Percentiles rank a stretch among this genome's conserved stretches.
Conservation (phyloP, 2,329 filamentous ascomycete species). For the Penicillium brevicompactum region DNA sequence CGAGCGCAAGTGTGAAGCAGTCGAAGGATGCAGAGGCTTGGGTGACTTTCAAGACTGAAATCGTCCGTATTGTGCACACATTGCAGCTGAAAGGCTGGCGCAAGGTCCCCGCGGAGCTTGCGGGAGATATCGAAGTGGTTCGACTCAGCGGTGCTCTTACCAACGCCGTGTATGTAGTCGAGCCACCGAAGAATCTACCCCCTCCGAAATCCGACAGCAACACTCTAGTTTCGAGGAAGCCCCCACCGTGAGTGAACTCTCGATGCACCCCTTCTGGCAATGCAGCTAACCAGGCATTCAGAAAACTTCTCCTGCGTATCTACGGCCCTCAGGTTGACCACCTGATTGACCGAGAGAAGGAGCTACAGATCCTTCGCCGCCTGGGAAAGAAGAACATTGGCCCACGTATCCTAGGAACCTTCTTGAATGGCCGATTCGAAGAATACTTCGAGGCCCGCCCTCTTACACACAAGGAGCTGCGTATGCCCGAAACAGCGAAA, state of each 20-base stretch:
- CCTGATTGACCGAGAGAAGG: slow-evolving; percentile 89
- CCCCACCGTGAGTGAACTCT: slow-evolving; percentile 53
- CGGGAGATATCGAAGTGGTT: slow-evolving; percentile 48
- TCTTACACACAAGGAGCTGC: slow-evolving; percentile 74
- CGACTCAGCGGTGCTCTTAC: slow-evolving; percentile 82
- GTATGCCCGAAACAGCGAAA: slow-evolving; percentile 78
- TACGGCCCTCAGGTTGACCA: slow-evolving; percentile 96
- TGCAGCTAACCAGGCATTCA: slow-evolving; percentile 25
- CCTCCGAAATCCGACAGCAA: slow-evolving; percentile 42
- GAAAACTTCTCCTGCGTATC: slow-evolving; percentile 82
- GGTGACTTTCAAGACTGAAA: slow-evolving; percentile 88
- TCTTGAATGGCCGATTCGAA: slow-evolving; percentile 93
- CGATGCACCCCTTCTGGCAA: not conserved
- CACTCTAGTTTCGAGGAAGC: slow-evolving; percentile 45
- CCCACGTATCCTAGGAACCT: slow-evolving; percentile 85
- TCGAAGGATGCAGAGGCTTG: slow-evolving; percentile 76
- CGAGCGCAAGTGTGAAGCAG: slow-evolving; percentile 50
- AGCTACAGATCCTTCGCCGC: slow-evolving; percentile 81
- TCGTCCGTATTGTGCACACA: slow-evolving; percentile 85
- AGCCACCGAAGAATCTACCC: slow-evolving; percentile 69
- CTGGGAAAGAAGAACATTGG: slow-evolving; percentile 92
- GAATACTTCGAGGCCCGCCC: slow-evolving; percentile 87
- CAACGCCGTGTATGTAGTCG: slow-evolving; percentile 94
- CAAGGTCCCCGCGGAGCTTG: slow-evolving; percentile 62
- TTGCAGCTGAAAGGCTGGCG: slow-evolving; percentile 90